phyloP scores from a whole-genome alignment of 768 basidiomycete species.

The Serpula lacrymans region DNA sequence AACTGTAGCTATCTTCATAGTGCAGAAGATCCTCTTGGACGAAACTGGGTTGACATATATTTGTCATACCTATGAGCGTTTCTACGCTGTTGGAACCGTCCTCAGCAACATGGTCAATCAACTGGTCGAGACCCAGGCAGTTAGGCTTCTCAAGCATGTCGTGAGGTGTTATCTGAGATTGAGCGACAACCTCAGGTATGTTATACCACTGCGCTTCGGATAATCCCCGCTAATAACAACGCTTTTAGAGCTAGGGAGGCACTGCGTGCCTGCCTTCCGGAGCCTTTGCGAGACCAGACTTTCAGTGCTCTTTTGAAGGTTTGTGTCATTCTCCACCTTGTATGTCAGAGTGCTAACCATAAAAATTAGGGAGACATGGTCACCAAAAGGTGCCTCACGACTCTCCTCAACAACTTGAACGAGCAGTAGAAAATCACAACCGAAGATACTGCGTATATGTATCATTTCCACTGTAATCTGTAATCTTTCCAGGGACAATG shows the following conservation, averaged over 20 bases:
- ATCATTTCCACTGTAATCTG: neutral
- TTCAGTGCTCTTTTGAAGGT: constrained; percentile 91
- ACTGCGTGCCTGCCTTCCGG: constrained; percentile 90
- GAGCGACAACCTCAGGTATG: constrained; percentile 92
- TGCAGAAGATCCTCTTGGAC: constrained; percentile 96
- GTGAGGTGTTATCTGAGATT: constrained; percentile 95
- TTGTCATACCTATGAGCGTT: constrained; percentile 99
- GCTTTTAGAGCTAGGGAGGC: constrained; percentile 85
- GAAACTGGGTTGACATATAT: constrained; percentile 98
- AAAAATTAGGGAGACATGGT: constrained; percentile 86
- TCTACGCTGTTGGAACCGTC: constrained; percentile 98
- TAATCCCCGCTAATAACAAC: constrained; percentile 10
- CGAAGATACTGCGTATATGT: constrained; percentile 4
- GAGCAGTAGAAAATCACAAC: constrained; percentile 43
- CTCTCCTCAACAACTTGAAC: constrained; percentile 83
- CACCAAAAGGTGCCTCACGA: constrained; percentile 91
- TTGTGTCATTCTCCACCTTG: constrained; percentile 11
- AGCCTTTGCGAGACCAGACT: constrained; percentile 91
- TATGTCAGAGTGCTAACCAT: constrained; percentile 11
- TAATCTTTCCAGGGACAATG: constrained; percentile 1
- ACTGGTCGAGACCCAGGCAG: constrained; percentile 96
- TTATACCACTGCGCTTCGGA: constrained; percentile 12
- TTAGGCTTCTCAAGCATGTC: constrained; percentile 93
- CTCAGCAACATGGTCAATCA: constrained; percentile 99
- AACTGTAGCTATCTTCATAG: constrained; percentile 99